Evolutionary conservation across 2,329 filamentous ascomycete genomes (phyloP), one percentile per base, ranked within the genome.

Genomic region (Sporothrix pseudoabietina): DNA sequence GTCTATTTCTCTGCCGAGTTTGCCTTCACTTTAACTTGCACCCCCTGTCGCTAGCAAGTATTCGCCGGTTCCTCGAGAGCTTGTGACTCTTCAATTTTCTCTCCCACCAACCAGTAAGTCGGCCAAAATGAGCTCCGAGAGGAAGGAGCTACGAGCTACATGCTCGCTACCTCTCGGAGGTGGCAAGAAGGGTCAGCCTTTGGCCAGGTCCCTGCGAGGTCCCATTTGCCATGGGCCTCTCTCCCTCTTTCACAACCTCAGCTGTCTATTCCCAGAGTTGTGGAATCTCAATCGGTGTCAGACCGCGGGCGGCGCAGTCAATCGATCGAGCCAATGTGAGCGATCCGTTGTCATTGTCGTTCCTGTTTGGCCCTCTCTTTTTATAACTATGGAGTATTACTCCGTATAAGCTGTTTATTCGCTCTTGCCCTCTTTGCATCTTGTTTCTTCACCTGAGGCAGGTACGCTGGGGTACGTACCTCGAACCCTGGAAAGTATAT

Each of bases 41-140:
- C 61, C 19, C 35, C 39, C 39, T 66, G 61, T 66, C 14, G 30
- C n/a, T 3, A 10, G 39, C 22, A 44, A 47, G 22, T 59, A 35
- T 35, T 59, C 16, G 19, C 26, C 14, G 8, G 52, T 59, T n/a
- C 12, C 4, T 55, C 7, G 9, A 12, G 39, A 66, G 61, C 61
- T 47, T 66, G 22, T 47, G 61, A 47, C 61, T 66, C 61, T 30
- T 47, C n/a, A 10, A 6, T 35, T 35, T 35, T 30, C 55, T 30
- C 55, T 35, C 30, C 30, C 44, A 68, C 32, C 14, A 26, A 19
- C 12, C 30, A 47, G 66, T 22, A 66, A 66, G 22, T 47, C 61
- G 61, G 41, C n/a, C 61, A 66, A 44, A 59, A 47, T 22, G n/a
- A 49, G 63, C 41, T 68, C 63, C 63, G 63, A 68, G 22, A 68